A percentile compares a stretch with the other conserved stretches of the same genome.
phyloP scores from a whole-genome alignment of 176 grass and related monocot genomes.

The Aegilops tauschii region DNA sequence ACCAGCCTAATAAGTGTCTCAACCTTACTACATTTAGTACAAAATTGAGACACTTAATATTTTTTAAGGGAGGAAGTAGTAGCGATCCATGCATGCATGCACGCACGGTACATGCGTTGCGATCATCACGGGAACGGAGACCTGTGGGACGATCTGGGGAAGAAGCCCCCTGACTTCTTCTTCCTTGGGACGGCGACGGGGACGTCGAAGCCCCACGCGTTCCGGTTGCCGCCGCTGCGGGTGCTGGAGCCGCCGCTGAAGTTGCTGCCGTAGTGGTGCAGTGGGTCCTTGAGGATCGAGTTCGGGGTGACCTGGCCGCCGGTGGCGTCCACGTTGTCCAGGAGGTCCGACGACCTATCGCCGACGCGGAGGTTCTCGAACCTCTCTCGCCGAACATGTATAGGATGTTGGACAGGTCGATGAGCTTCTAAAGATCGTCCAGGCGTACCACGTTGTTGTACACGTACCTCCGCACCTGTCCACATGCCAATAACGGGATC shows the following conservation, averaged over 20 bases:
- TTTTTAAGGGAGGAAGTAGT: background rate
- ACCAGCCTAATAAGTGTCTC: too few species aligned
- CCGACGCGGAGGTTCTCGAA: conserved; percentile 89
- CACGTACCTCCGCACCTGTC: conserved; percentile 78
- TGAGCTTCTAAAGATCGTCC: conserved; percentile 80
- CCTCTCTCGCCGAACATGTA: conserved; percentile 52
- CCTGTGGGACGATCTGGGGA: conserved; percentile 60
- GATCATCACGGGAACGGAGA: conserved; percentile 47
- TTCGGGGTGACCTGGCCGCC: conserved; percentile 39
- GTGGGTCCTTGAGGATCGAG: conserved; percentile 58
- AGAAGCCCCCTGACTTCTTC: conserved; percentile 52
- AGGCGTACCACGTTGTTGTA: conserved; percentile 94
- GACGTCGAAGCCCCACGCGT: background rate
- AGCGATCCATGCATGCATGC: background rate
- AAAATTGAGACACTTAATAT: too few species aligned
- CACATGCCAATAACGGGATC: too few species aligned
- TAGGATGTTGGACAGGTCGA: conserved; percentile 90
- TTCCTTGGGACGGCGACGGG: conserved; percentile 16
- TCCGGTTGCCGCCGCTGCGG: background rate
- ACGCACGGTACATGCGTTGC: background rate
- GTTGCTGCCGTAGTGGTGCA: background rate
- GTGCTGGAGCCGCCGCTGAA: conserved; percentile 1
- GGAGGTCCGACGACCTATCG: conserved; percentile 25
- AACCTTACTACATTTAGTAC: too few species aligned
- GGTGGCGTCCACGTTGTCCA: conserved; percentile 28